These are phyloP conservation scores for Onygenales sp. DNA, from an alignment of 2,329 filamentous ascomycete genomes.

Conservation along the genomic window DNA sequence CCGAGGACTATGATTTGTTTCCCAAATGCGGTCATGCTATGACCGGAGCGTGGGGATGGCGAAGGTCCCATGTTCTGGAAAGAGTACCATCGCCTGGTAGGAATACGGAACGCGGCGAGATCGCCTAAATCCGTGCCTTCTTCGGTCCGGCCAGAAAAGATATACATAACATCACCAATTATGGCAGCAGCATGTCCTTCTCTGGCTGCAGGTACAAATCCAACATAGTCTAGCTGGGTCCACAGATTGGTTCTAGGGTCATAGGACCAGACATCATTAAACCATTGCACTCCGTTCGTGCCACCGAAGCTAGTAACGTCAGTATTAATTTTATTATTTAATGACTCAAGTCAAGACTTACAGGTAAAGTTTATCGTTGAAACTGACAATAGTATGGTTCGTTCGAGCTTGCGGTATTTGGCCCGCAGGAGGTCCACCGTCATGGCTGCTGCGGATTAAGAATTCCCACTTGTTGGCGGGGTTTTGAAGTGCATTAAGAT, in stretches of 20 bases:
- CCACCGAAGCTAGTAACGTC: constrained; percentile 69
- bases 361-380: constrained; percentile 88
- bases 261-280: constrained; percentile 98
- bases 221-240: constrained; percentile 88
- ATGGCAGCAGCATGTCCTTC: constrained; percentile 91
- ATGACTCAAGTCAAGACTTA: constrained; percentile 39
- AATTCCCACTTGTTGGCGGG: constrained; percentile 91
- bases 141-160: constrained; percentile 92
- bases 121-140: constrained; percentile 89
- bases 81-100: constrained; percentile 90
- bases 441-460: constrained; percentile 65
- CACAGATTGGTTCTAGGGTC: constrained; percentile 75
- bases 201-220: constrained; percentile 86
- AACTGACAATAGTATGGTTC: constrained; percentile 87
- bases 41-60: constrained; percentile 83
- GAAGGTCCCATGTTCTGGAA: constrained; percentile 99
- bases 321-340: not conserved
- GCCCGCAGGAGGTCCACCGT: constrained; percentile 46
- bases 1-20: constrained; percentile 89
- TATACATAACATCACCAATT: constrained; percentile 97
- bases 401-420: constrained; percentile 79
- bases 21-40: constrained; percentile 93
- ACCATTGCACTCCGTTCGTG: constrained; percentile 93
- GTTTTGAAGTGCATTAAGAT: constrained; percentile 87
- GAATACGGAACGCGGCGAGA: constrained; percentile 73